Base-by-base conservation (phyloP, 2,329 filamentous ascomycete species). In the Sarocladium strictum region DNA sequence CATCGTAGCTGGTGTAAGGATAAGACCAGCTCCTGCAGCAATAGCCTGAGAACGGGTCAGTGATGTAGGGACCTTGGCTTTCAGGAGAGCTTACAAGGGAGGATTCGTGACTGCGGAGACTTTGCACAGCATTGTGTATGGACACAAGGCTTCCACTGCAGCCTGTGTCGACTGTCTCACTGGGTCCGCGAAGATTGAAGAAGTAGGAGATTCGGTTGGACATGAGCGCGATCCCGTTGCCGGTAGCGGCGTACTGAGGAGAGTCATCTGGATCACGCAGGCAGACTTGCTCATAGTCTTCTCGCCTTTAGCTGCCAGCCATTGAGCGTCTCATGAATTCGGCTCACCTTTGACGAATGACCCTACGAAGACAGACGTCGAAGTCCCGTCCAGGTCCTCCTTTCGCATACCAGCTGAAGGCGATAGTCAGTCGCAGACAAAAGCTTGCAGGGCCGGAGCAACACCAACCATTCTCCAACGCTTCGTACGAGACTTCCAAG, bases 161-260 rank as follows among this genome's bases (percentile, higher is more conserved):
- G 19, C 78, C 81, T 1, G 81, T 84, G 53, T 84, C 80, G 14
- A 84, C 65, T 0, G 78, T 82, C 64, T 83, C 72, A 59, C 77
- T 80, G 2, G 80, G 77, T 0, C 81, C 80, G 12, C 72, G 70
- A 15, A 83, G 66, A 58, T 83, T 74, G 63, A 79, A 81, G 56
- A 71, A 75, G 61, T 82, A 78, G 0, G 78, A 81, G 12, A 83
- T 71, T 0, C 79, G 72, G 60, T 83, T 83, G 2, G 78, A 72
- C 64, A 81, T 70, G 54, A 81, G 77, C 55, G 77, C 76, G 45
- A 75, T 74, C 3, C 76, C 76, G 71, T 0, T 77, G 76, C 35
- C 74, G 72, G 60, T 70, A 75, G 50, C 79, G 74, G 2, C 73
- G 70, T 57, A 81, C 79, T 19, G 33, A 3, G 33, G 19, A 9